A percentile compares a stretch with the other conserved stretches of the same genome.
These are phyloP conservation scores for Cucurbita pepo DNA, from an alignment of 306 rosid species.

Conservation along the genomic window DNA sequence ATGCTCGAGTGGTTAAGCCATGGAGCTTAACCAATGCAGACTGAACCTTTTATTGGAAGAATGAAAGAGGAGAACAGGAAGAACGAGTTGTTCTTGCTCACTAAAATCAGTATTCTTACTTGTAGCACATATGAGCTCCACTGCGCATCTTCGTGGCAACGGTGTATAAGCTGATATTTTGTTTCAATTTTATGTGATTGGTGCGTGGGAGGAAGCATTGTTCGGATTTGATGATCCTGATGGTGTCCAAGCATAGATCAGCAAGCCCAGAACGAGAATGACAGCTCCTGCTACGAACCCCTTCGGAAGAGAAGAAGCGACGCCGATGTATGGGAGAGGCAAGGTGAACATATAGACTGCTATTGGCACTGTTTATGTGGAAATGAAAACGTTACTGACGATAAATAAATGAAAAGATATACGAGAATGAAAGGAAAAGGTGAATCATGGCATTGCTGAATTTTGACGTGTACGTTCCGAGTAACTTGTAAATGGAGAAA, in stretches of 20 bases:
- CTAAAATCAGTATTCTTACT: not conserved
- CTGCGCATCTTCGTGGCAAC: not conserved
- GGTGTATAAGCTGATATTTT: not conserved
- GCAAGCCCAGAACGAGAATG: conserved; percentile 51
- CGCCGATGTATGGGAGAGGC: conserved; percentile 72
- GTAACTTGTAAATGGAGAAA: not conserved
- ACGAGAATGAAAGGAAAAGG: not conserved
- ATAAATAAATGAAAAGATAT: not conserved
- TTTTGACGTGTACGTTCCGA: not conserved
- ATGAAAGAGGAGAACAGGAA: not conserved
- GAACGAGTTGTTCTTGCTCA: not conserved
- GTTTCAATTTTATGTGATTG: not conserved
- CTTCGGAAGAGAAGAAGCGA: conserved; percentile 55
- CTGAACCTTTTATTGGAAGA: not conserved
- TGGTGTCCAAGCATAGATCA: conserved; percentile 59
- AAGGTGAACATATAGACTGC: conserved; percentile 59
- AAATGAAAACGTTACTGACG: not conserved
- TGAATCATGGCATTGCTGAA: not conserved
- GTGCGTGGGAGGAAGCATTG: not conserved
- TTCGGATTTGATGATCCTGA: not conserved
- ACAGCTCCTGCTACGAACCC: conserved; percentile 66
- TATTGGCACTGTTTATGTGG: conserved; percentile 56
- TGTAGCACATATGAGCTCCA: not conserved
- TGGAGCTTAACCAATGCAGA: not conserved
- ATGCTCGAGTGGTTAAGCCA: not conserved